Base-by-base conservation (phyloP, 768 basidiomycete species). In the Xerocomellus chrysenteron region DNA sequence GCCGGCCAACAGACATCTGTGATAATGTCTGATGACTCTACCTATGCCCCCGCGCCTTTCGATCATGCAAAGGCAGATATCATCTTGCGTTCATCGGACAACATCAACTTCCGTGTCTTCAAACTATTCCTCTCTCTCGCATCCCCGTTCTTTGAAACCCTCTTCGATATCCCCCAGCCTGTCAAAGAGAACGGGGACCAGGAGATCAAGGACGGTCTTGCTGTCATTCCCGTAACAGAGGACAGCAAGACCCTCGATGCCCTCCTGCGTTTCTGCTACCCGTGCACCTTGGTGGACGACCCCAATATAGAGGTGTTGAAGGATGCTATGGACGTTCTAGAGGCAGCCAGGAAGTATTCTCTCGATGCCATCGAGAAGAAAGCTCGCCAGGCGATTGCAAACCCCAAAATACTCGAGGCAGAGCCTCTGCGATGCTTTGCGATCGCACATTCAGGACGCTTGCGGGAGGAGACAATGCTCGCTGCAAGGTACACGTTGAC, bases 151-250 rank as follows among this genome's bases (percentile, higher is more conserved):
- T 35, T 35, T 2, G 35, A 35, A 14, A 35, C 35, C 13, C 35
- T 35, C 35, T 71, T 75, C 49, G 43, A 58, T 24, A 53, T 74
- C 8, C 69, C 69, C 14, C 67, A 74, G 36, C 56, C 70, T 6
- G 14, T 44, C 12, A 36, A 57, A 40, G 60, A 11, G 17, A 46
- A 6, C 3, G 35, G 35, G 14, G 35, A 35, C 12, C 10, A 33
- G 12, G 49, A 12, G 48, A 39, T 30, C 10, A 33, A 12, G 32
- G 32, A 33, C 10, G 48, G 48, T 1, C 49, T 50, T 10, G 26
- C 17, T 9, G 49, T 50, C 39, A 21, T 50, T 32, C 28, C 39
- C 2, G 49, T 50, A 28, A 28, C 28, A 28, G 28, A 28, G 28
- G 28, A 28, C 28, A 28, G 28, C 28, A 28, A 28, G 28, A 33